These are phyloP conservation scores for Boletus semigastroideus DNA, from an alignment of 1,284 basidiomycete species.

Conservation along the genomic window DNA sequence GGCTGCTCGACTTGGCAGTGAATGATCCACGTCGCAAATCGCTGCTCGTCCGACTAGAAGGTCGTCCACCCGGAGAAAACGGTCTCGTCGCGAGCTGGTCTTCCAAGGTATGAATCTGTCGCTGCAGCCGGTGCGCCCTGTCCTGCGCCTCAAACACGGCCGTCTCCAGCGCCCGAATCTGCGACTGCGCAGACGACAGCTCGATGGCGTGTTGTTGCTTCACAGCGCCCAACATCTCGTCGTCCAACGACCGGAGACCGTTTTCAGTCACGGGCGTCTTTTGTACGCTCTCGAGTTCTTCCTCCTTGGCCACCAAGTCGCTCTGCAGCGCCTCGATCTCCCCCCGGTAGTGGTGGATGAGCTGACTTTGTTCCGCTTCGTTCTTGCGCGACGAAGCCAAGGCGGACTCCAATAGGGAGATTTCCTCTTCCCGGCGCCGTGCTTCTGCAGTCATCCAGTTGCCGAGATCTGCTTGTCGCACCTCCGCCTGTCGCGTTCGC, in stretches of 20 bases:
- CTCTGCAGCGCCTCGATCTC: slow-evolving; percentile 66
- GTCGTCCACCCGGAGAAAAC: slow-evolving; percentile 45
- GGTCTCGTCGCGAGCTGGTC: slow-evolving; percentile 52
- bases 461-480: slow-evolving; percentile 41
- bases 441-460: slow-evolving; percentile 33
- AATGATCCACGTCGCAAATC: slow-evolving; percentile 52
- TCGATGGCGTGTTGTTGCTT: slow-evolving; percentile 76
- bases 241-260: slow-evolving; percentile 52
- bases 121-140: slow-evolving; percentile 67
- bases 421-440: slow-evolving; percentile 50
- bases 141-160: slow-evolving; percentile 72
- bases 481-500: slow-evolving; percentile 52
- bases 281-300: slow-evolving; percentile 54
- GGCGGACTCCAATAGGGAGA: slow-evolving; percentile 38
- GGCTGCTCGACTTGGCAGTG: slow-evolving; percentile 39
- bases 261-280: slow-evolving; percentile 25
- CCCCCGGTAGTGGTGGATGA: slow-evolving; percentile 59
- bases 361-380: slow-evolving; percentile 58
- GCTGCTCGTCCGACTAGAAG: slow-evolving; percentile 49
- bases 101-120: slow-evolving; percentile 62
- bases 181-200: slow-evolving; percentile 73
- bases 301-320: slow-evolving; percentile 58
- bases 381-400: slow-evolving; percentile 28
- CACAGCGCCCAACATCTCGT: slow-evolving; percentile 67
- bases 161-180: slow-evolving; percentile 73